These are phyloP conservation scores for Wickerhamomyces ciferrii DNA, from an alignment of 805 yeast genomes.

Conservation along the genomic window DNA sequence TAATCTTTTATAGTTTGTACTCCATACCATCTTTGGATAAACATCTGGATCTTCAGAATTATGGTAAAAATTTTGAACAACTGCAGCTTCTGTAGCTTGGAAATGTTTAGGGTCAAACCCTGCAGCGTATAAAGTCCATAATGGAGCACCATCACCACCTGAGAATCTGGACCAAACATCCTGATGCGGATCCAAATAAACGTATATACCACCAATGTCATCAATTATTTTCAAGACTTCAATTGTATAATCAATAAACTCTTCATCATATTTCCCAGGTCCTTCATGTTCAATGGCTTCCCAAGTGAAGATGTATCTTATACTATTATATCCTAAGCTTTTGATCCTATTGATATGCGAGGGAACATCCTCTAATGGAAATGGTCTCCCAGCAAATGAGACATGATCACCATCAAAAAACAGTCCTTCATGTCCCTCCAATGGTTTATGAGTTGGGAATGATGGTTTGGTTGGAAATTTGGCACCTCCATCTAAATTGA, in stretches of 20 bases:
- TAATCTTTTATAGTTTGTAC: slow-evolving; percentile 75
- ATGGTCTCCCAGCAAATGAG: slow-evolving; percentile 81
- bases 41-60: slow-evolving; percentile 25
- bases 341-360: slow-evolving; percentile 66
- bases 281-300: slow-evolving; percentile 89
- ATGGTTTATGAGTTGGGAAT: slow-evolving; percentile 31
- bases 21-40: slow-evolving; percentile 89
- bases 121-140: slow-evolving; percentile 89
- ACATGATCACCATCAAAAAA: slow-evolving; percentile 71
- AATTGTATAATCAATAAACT: slow-evolving; percentile 65
- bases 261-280: slow-evolving; percentile 78
- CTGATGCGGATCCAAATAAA: slow-evolving; percentile 85
- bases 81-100: slow-evolving; percentile 69
- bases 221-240: slow-evolving; percentile 53
- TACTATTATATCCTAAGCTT: slow-evolving; percentile 75
- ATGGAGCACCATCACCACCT: slow-evolving; percentile 93
- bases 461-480: slow-evolving; percentile 63
- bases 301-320: slow-evolving; percentile 81
- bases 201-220: slow-evolving; percentile 66
- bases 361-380: slow-evolving; percentile 68
- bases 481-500: slow-evolving; percentile 71
- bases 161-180: slow-evolving; percentile 88
- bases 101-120: slow-evolving; percentile 81
- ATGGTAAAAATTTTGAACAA: slow-evolving; percentile 55
- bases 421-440: slow-evolving; percentile 26